These are phyloP conservation scores for Phaseolus lunatus DNA, from an alignment of 306 rosid species.

Conservation along the genomic window DNA sequence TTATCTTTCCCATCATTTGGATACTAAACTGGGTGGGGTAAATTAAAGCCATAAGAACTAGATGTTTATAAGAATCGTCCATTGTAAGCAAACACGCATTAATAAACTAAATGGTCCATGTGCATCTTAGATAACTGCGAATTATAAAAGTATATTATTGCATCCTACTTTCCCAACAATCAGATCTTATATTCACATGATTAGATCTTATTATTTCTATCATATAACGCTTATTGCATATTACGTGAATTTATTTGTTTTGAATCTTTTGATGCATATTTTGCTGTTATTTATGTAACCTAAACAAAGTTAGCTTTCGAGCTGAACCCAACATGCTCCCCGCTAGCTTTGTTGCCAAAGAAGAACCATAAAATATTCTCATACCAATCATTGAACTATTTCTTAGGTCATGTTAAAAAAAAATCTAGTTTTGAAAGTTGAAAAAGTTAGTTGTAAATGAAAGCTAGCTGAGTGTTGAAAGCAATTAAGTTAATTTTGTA, in stretches of 20 bases:
- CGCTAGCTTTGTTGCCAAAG: no score
- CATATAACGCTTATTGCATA: background rate
- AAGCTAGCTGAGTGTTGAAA: no score
- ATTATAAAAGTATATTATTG: constrained; percentile 12
- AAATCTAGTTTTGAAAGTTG: no score
- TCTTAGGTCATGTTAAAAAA: no score
- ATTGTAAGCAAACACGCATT: constrained; percentile 5
- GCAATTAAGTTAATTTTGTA: no score
- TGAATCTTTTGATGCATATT: background rate
- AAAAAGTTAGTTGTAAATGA: no score
- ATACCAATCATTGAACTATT: no score
- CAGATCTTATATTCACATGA: constrained; percentile 10
- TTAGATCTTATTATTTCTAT: constrained; percentile 19
- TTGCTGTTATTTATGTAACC: background rate
- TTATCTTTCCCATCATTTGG: background rate
- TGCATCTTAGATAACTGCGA: constrained; percentile 29
- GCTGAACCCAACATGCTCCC: no score
- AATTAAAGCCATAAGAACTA: background rate
- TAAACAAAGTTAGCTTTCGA: no score
- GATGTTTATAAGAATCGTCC: background rate
- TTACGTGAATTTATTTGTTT: background rate
- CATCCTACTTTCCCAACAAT: constrained; percentile 32
- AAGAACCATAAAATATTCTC: no score
- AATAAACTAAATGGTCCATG: constrained; percentile 39
- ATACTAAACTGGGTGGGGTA: background rate